Conservation (phyloP, 108 stramenopile species). For the Nitzschia sp. region DNA sequence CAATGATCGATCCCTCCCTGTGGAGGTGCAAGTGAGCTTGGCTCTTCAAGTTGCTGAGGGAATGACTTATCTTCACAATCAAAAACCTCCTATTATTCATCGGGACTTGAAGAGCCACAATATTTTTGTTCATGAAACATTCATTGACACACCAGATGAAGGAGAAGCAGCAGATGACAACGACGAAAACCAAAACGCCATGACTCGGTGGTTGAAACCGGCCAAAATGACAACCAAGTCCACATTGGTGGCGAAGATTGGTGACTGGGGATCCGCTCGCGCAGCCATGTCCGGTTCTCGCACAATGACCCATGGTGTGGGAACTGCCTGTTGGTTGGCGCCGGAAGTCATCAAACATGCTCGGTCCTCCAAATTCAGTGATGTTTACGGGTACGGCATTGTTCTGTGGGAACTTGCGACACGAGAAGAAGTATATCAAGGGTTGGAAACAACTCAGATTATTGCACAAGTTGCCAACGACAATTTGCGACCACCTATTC, state of each 20-base stretch:
- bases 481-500: conserved; percentile 87
- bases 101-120: conserved; percentile 98
- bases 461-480: conserved; percentile 95
- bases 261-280: conserved; percentile 95
- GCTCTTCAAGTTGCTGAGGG: conserved; percentile 95
- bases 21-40: conserved; percentile 59
- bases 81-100: conserved; percentile 95
- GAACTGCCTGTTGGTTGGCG: conserved; percentile 96
- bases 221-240: conserved; percentile 64
- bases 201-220: conserved; percentile 28
- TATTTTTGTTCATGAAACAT: conserved; percentile 93
- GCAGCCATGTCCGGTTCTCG: conserved; percentile 80
- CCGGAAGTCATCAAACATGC: conserved; percentile 93
- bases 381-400: conserved; percentile 97
- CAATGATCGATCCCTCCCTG: conserved; percentile 54
- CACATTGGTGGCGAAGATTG: conserved; percentile 85
- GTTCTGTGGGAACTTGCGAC: conserved; percentile 96
- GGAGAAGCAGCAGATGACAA: conserved; percentile 37
- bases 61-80: conserved; percentile 93
- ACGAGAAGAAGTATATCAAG: conserved; percentile 90
- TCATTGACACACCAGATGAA: conserved; percentile 51
- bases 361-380: conserved; percentile 81
- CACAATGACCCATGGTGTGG: conserved; percentile 97
- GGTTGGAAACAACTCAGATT: conserved; percentile 89
- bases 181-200: conserved; percentile 19